These are phyloP conservation scores for Murraya paniculata DNA, from an alignment of 345 rosid genomes.

Conservation along the genomic window DNA sequence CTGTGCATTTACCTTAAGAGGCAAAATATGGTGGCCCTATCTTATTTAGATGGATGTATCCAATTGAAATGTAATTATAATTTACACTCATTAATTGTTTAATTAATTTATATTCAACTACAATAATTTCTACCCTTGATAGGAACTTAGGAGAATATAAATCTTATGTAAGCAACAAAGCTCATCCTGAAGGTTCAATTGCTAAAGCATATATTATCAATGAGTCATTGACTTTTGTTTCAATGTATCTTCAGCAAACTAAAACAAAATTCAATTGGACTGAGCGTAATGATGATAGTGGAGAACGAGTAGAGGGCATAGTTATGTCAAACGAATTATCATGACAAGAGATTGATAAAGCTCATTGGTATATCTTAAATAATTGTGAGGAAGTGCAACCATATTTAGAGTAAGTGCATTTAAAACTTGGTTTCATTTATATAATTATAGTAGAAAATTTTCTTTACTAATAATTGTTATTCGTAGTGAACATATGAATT, in stretches of 20 bases:
- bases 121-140: neutral
- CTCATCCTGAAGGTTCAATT: neutral
- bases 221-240: neutral
- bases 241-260: neutral
- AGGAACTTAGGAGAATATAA: neutral
- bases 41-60: neutral
- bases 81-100: no score
- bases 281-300: neutral
- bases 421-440: neutral
- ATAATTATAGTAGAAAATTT: neutral
- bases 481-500: neutral
- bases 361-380: neutral
- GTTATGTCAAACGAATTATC: neutral
- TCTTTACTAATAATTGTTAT: neutral
- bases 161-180: no score
- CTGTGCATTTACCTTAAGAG: neutral
- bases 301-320: slow-evolving; percentile 2
- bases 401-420: neutral
- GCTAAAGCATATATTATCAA: no score
- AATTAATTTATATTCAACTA: no score
- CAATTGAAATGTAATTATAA: no score
- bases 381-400: neutral
- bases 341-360: neutral
- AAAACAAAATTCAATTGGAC: neutral
- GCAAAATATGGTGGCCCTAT: neutral